Percentiles rank a stretch among this genome's conserved stretches.
phyloP scores from a whole-genome alignment of 495 filamentous ascomycete genomes.

The Penicillium canariense region DNA sequence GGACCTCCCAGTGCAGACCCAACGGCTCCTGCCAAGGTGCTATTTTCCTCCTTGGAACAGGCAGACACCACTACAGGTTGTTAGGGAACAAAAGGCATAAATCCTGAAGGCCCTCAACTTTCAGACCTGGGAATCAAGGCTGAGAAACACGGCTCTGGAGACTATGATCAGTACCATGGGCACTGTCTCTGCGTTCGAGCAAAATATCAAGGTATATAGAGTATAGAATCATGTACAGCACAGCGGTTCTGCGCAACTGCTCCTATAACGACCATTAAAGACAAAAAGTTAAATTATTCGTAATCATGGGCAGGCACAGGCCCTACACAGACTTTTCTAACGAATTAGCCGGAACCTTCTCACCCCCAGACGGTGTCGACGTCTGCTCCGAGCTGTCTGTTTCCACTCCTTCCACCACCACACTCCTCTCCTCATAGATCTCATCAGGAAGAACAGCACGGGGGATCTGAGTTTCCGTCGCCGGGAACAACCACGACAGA shows the following conservation, averaged over 20 bases:
- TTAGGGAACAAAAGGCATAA: not conserved
- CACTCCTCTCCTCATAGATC: conserved; percentile 38
- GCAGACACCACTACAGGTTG: not conserved
- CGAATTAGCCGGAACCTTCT: not conserved
- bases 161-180: not conserved
- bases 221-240: not conserved
- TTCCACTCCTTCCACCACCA: conserved; percentile 31
- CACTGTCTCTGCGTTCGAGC: not conserved
- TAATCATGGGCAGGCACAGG: too few relatives aligned
- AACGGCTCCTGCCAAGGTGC: not conserved
- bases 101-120: too few relatives aligned
- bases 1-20: not conserved
- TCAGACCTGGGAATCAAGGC: not conserved
- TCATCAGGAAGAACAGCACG: conserved; percentile 48
- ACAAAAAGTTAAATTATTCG: too few relatives aligned
- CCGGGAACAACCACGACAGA: conserved; percentile 39
- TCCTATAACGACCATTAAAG: too few relatives aligned
- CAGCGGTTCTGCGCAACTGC: not conserved
- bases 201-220: not conserved
- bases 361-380: conserved; percentile 1
- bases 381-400: conserved; percentile 14
- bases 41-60: not conserved
- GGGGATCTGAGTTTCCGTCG: conserved; percentile 38
- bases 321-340: not conserved
- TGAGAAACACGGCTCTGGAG: not conserved